Base-by-base conservation (phyloP, 495 filamentous ascomycete genomes). In the Penicillium manginii region DNA sequence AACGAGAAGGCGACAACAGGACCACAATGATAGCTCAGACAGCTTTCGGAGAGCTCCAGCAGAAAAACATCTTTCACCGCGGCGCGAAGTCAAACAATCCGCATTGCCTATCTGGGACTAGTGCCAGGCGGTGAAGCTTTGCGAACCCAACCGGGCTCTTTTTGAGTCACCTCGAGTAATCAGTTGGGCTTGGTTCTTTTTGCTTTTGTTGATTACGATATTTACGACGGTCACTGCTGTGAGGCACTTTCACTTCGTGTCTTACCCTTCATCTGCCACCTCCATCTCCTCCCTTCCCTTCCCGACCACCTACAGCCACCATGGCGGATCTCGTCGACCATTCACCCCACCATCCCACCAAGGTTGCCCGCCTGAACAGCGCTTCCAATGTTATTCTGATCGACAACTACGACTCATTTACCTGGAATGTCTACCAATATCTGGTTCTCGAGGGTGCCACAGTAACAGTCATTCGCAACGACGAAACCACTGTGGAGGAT, bases 371-470 rank as follows among this genome's bases (percentile, higher is more conserved):
- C 51, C 75, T 96, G 29, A 70, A 85, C 18, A 91, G 81, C 48
- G 93, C 93, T 23, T 88, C 87, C 33, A 98, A 98, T 78, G 84
- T 99, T 26, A 85, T 99, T 54, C 79, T 99, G 55, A 96, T 99
- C 65, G 94, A 98, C 78, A 99, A 99, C 78, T 99, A 97, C 73
- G 94, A 99, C 75, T 97, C 93, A 0, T 99, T 98, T 67, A 96
- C 93, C 59, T 98, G 91, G 90, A 98, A 98, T 69, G 91, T 99
- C 57, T 97, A 97, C 73, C 96, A 99, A 71, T 99, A 97, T 65
- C 83, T 99, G 3, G 90, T 93, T 0, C 86, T 97, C 7, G 94
- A 98, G 75, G 94, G 94, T 39, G 94, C 94, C 23, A 88, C 76
- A 0, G 93, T 97, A 40, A 89, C 86, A 11, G 94, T 98, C 23